Conservation (phyloP, 2,329 filamentous ascomycete species). For the Neonectria magnoliae region DNA sequence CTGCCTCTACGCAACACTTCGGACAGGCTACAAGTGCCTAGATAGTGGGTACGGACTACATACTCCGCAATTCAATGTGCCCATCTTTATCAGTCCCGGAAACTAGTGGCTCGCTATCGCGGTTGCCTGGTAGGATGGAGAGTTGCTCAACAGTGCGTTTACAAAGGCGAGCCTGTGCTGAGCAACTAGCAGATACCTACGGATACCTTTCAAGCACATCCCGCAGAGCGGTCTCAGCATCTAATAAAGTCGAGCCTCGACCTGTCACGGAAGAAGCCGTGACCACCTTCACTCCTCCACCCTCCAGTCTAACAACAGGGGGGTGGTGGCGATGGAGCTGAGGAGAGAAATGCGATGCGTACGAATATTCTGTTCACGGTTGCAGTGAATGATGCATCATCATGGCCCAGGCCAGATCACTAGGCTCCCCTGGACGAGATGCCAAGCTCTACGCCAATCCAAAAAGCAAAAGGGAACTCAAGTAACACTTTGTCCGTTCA, state of each 20-base stretch:
- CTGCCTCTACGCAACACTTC: neutral
- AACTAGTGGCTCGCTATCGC: neutral
- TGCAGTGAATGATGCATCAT: neutral
- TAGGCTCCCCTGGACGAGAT: slow-evolving; percentile 1
- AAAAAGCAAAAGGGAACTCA: neutral
- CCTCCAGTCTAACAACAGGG: neutral
- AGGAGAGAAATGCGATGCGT: neutral
- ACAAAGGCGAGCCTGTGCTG: neutral
- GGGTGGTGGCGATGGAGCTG: neutral
- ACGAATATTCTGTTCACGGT: neutral
- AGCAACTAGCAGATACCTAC: neutral
- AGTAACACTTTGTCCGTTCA: neutral
- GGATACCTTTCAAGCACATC: slow-evolving; percentile 1
- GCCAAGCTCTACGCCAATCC: slow-evolving; percentile 9
- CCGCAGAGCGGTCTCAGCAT: slow-evolving; percentile 8
- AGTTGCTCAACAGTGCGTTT: neutral
- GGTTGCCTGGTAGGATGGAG: neutral
- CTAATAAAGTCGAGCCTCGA: neutral
- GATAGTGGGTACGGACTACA: neutral
- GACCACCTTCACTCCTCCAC: neutral
- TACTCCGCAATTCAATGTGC: neutral
- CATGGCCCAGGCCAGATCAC: neutral
- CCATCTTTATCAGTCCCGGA: slow-evolving; percentile 1
- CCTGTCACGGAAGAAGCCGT: neutral
- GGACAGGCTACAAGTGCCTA: neutral